Base-by-base conservation (phyloP, 805 yeast species). In the Blastobotrys robertii region DNA sequence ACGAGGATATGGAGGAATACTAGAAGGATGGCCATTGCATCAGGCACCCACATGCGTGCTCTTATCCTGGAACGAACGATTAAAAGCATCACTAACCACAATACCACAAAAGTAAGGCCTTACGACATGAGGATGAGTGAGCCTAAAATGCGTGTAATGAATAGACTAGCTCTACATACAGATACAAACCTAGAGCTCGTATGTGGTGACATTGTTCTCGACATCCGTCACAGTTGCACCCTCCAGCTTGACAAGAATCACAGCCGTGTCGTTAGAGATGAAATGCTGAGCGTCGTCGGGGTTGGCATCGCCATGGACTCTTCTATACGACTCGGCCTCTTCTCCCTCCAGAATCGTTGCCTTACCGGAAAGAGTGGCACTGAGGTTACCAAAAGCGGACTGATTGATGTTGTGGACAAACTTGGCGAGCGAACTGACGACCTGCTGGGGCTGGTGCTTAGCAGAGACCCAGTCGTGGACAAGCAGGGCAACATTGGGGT, bases 401-500 rank as follows among this genome's bases (percentile, higher is more conserved):
- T 82, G 90, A 60, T 90, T 90, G 58, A 90, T 64, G 47, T 76
- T 78, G 49, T 83, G 79, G 47, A 90, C 70, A 38, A 85, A 62
- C 57, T 79, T 79, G 42, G 77, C 59, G 36, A 82, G 59, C 22
- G 70, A 68, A 63, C 56, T 34, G 59, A 65, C n/a, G 58, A 57
- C 19, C 50, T 54, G 10, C 46, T 44, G 30, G n/a, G 28, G 34
- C n/a, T 63, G 58, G 33, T 65, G 61, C 53, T 72, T 70, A 3
- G 82, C 76, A 1, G 85, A 73, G 11, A 82, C 74, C 96, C 96
- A 88, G 55, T 90, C 97, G 58, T 90, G 97, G 35, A 90, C 77
- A 46, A 90, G 68, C 37, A 90, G 59, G 0, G 95, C 81, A 4
- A 90, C 95, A 34, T 75, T 71, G 7, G 90, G 87, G 57, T 90